Conservation (phyloP, 371 early-diverging fungal species). For the Haplosporangium sp. region DNA sequence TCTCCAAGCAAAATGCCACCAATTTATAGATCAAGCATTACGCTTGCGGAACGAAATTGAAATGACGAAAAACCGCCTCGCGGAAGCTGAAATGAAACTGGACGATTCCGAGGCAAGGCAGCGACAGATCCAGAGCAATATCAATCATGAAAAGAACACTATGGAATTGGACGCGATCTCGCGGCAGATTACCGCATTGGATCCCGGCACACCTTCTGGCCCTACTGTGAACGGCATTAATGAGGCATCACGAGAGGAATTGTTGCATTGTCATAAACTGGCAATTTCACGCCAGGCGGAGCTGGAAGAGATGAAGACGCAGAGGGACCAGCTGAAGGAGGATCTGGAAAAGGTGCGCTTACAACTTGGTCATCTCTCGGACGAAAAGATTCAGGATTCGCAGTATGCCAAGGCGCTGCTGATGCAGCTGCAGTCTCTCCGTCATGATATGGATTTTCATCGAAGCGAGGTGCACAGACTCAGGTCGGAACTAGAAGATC, state of each 20-base stretch:
- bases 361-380: slow-evolving; percentile 59
- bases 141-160: slow-evolving; percentile 21
- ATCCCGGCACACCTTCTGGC: slow-evolving; percentile 1
- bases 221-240: slow-evolving; percentile 22
- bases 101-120: slow-evolving; percentile 19
- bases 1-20: slow-evolving; percentile 42
- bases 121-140: slow-evolving; percentile 14
- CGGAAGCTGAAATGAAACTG: slow-evolving; percentile 21
- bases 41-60: slow-evolving; percentile 38
- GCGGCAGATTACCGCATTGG: not conserved
- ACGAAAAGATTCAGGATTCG: slow-evolving; percentile 59
- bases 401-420: slow-evolving; percentile 60
- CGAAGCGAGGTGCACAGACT: slow-evolving; percentile 63
- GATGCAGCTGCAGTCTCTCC: slow-evolving; percentile 64
- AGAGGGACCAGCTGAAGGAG: slow-evolving; percentile 57
- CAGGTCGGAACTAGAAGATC: slow-evolving; percentile 70
- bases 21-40: slow-evolving; percentile 25
- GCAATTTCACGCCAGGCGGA: slow-evolving; percentile 65
- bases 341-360: slow-evolving; percentile 64
- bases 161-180: not conserved
- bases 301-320: slow-evolving; percentile 62
- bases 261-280: slow-evolving; percentile 55
- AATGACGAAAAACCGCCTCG: slow-evolving; percentile 29
- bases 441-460: slow-evolving; percentile 59
- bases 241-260: slow-evolving; percentile 42